Percentiles rank a stretch among this genome's conserved stretches.
These are phyloP conservation scores for Atalantia buxifolia DNA, from an alignment of 345 rosid genomes.

Conservation along the genomic window DNA sequence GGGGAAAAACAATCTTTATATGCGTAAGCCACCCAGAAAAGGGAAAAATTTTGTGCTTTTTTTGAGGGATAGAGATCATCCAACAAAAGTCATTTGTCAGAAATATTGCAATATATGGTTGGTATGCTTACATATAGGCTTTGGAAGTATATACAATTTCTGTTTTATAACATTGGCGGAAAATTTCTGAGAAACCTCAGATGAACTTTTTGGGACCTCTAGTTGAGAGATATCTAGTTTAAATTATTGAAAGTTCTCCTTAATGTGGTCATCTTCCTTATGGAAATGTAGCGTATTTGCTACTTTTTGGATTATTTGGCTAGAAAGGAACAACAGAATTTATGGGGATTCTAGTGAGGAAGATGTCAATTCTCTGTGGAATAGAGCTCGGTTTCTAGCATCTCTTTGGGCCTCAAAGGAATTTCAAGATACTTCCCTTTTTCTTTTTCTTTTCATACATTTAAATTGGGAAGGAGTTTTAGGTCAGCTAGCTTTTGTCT, in stretches of 20 bases:
- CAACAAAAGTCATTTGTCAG: not conserved
- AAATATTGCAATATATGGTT: no score
- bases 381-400: no score
- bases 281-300: no score
- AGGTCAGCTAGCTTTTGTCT: no score
- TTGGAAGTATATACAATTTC: not conserved
- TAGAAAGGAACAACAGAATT: no score
- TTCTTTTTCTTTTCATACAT: no score
- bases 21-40: not conserved
- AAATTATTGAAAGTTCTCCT: not conserved
- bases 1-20: not conserved
- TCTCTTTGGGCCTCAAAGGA: no score
- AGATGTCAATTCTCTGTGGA: no score
- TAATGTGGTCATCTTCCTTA: not conserved
- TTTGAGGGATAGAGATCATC: not conserved
- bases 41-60: not conserved
- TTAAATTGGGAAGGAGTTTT: no score
- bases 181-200: not conserved
- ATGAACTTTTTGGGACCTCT: not conserved
- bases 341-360: no score
- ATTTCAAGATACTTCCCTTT: no score
- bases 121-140: not conserved
- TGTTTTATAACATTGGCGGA: not conserved
- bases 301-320: no score
- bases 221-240: not conserved